These are phyloP conservation scores for Botrytis tulipae DNA, from an alignment of 2,329 filamentous ascomycete genomes.

Conservation along the genomic window DNA sequence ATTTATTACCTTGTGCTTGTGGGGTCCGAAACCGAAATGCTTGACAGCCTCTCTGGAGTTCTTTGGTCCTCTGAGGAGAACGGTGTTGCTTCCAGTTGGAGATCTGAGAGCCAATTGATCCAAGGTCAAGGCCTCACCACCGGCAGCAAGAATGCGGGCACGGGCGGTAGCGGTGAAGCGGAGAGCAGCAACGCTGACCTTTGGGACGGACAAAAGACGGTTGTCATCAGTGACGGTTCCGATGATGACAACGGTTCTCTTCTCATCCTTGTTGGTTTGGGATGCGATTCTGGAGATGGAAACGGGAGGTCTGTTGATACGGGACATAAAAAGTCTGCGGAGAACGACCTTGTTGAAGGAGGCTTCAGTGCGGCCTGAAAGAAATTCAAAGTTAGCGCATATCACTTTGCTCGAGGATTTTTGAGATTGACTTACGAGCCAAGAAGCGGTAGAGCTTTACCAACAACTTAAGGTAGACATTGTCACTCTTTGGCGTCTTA, in stretches of 20 bases:
- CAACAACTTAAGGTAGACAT: constrained; percentile 94
- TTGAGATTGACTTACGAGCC: constrained; percentile 66
- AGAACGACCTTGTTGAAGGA: constrained; percentile 99
- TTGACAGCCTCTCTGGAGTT: constrained; percentile 96
- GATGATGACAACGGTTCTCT: constrained; percentile 90
- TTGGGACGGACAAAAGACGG: constrained; percentile 85
- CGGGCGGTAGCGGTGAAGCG: constrained; percentile 96
- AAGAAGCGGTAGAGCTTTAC: constrained; percentile 99
- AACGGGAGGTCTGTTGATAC: constrained; percentile 95
- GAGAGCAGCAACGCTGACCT: constrained; percentile 89
- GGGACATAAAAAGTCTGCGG: constrained; percentile 96
- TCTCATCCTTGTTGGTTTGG: constrained; percentile 64
- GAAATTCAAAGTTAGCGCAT: constrained; percentile 6
- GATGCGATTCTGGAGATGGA: constrained; percentile 86
- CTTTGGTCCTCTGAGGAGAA: constrained; percentile 97
- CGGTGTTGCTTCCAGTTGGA: constrained; percentile 94
- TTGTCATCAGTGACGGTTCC: constrained; percentile 98
- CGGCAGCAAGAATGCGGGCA: constrained; percentile 87
- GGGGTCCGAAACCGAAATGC: constrained; percentile 98
- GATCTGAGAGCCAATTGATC: constrained; percentile 95
- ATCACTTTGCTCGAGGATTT: background rate
- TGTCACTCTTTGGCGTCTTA: constrained; percentile 96
- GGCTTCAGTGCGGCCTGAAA: constrained; percentile 84
- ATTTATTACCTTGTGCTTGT: constrained; percentile 86
- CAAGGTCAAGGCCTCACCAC: constrained; percentile 91